Evolutionary conservation across 768 basidiomycete genomes (phyloP), one percentile per base, ranked within the genome.

Genomic region (Russula sp.): DNA sequence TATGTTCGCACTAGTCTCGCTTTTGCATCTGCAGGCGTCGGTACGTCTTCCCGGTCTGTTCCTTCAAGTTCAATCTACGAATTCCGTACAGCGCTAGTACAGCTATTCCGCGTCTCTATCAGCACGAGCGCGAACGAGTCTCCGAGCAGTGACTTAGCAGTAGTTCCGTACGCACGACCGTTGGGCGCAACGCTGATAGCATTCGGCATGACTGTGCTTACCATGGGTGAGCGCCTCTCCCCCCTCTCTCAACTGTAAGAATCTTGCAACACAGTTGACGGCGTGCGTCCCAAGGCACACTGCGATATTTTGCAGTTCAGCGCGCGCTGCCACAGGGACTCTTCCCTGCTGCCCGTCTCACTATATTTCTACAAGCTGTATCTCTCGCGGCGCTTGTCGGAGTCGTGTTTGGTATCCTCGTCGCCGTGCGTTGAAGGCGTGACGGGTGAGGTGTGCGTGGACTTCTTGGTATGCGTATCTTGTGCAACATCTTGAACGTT

Each of bases 1-100:
- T 83, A 82, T 70, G 73, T 82, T 20, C 72, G 81, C 44, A 82
- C 82, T 31, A 81, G 80, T 59, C 69, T 81, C 10, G 73, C 80
- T 6, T 75, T 82, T 14, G 75, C 79, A n/a, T 78, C 77, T n/a
- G 75, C 75, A 0, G 82, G 81, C 10, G 78, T 83, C 53, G 81
- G 79, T 79, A 47, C 65, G 77, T 70, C 56, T 16, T 4, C 2
- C 10, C 34, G n/a, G 16, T 35, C 40, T 35, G 9, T 48, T 49
- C 31, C 27, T 18, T 13, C 44, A 18, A 3, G 16, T 53, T 14
- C 32, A 27, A 39, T 22, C 51, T 35, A 44, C 32, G 44, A 31
- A 39, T 51, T 9, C 16, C 18, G 4, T 32, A 31, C 59, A 79
- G 82, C 78, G 2, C 74, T 82, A 2, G 77, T 79, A 3, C 82